Evolutionary conservation across 495 filamentous ascomycete species (phyloP).

Genomic region (Schizothecium vesticola): DNA sequence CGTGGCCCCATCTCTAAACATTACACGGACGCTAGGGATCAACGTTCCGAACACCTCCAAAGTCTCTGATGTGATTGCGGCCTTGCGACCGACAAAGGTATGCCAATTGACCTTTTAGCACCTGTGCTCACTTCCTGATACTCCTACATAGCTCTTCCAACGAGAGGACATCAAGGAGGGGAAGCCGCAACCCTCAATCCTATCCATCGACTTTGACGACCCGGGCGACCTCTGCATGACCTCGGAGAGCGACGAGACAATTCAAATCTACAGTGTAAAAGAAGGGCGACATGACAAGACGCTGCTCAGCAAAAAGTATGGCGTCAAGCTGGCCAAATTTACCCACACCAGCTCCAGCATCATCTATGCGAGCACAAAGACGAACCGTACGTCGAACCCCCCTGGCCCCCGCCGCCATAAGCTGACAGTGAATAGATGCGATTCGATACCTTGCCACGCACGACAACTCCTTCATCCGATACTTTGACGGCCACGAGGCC

Average conservation of each 20-base stretch:
- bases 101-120: slow-evolving; percentile 1
- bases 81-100: slow-evolving; percentile 51
- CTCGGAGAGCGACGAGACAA: slow-evolving; percentile 82
- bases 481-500: slow-evolving; percentile 83
- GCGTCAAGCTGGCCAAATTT: slow-evolving; percentile 87
- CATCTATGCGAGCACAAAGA: slow-evolving; percentile 91
- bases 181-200: slow-evolving; percentile 36
- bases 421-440: slow-evolving; percentile 51
- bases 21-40: slow-evolving; percentile 30
- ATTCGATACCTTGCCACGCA: slow-evolving; percentile 90
- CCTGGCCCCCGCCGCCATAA: neutral
- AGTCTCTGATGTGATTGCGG: slow-evolving; percentile 42
- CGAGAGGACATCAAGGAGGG: slow-evolving; percentile 41
- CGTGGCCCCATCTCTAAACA: slow-evolving; percentile 36
- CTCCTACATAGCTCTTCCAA: slow-evolving; percentile 34
- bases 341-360: slow-evolving; percentile 83
- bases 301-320: slow-evolving; percentile 88
- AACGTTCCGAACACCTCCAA: slow-evolving; percentile 34
- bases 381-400: slow-evolving; percentile 56
- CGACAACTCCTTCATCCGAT: slow-evolving; percentile 90
- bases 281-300: slow-evolving; percentile 82
- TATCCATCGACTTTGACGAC: slow-evolving; percentile 93
- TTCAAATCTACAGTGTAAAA: slow-evolving; percentile 89
- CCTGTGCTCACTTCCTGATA: slow-evolving; percentile 6
- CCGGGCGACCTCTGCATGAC: slow-evolving; percentile 83